Base-by-base conservation (phyloP, 306 rosid genomes). In the Pyrus pyrifolia region DNA sequence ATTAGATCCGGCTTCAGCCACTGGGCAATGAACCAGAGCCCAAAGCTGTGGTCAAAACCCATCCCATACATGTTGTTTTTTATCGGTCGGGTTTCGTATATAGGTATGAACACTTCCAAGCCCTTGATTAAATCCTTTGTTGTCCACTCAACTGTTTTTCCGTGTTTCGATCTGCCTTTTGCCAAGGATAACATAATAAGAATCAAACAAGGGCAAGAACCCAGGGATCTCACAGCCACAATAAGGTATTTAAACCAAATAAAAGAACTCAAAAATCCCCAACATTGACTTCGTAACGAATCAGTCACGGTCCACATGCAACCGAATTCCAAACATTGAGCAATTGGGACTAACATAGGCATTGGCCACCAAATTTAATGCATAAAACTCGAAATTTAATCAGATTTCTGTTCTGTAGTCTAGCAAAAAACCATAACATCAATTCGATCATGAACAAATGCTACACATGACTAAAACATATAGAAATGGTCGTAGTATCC, bases 101-200 rank as follows among this genome's bases (percentile, higher is more conserved):
- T 89, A 1, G 98, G 93, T 58, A 93, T 89, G 79, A 96, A 96
- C 87, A 87, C 96, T 88, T 88, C 98, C 83, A 96, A 76, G 29
- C 83, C 97, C 85, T 88, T 93, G 57, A 89, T 84, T 81, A 96
- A 84, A 84, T 96, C 99, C 87, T 96, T 96, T 14, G 97, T 71
- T 21, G 97, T 91, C 99, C 98, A 96, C 67, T 89, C 98, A 66
- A 93, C 99, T 25, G 88, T 88, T 87, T 88, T 91, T 77, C 97
- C 98, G 52, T 88, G 98, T 96, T 91, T 96, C 97, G 98, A 82
- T 93, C 98, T 96, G 99, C 99, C 99, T 96, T 96, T 88, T 89
- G 84, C 86, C 96, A 89, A 92, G 84, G 84, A 91, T 85, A 82
- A 80, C 87, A 81, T 82, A 80, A 92, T 89, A 93, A 91, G 91